Conservation (phyloP, 2,329 filamentous ascomycete species). For the Biscogniauxia sp. region DNA sequence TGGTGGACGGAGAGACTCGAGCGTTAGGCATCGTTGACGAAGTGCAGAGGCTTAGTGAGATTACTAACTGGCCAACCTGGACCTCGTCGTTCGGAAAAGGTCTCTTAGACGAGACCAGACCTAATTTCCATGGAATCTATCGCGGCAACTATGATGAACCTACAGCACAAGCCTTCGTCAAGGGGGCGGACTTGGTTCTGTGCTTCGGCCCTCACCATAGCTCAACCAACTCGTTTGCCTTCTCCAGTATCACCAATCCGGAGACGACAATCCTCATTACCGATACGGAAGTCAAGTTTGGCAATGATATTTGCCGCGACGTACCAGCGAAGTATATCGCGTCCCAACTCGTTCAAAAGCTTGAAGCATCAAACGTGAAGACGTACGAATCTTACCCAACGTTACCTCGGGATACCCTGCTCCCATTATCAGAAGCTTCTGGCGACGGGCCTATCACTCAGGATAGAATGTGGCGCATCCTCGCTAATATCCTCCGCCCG, state of each 20-base stretch:
- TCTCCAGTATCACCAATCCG: slow-evolving; percentile 36
- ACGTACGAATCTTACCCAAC: slow-evolving; percentile 27
- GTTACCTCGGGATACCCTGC: slow-evolving; percentile 26
- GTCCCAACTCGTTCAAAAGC: slow-evolving; percentile 18
- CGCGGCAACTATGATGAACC: slow-evolving; percentile 39
- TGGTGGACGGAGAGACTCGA: slow-evolving; percentile 51
- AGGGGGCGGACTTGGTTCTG: slow-evolving; percentile 43
- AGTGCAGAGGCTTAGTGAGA: slow-evolving; percentile 41
- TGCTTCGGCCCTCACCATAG: slow-evolving; percentile 46
- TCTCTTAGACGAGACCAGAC: slow-evolving; percentile 44
- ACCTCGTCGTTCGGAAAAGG: slow-evolving; percentile 49
- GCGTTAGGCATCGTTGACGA: slow-evolving; percentile 40
- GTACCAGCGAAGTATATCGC: slow-evolving; percentile 22
- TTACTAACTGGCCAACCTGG: slow-evolving; percentile 46
- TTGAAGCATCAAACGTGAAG: slow-evolving; percentile 24
- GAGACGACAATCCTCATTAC: slow-evolving; percentile 34
- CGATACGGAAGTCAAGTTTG: slow-evolving; percentile 32
- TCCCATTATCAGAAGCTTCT: slow-evolving; percentile 14
- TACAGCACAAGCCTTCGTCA: slow-evolving; percentile 36
- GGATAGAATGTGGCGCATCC: slow-evolving; percentile 45
- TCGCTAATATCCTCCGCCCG: slow-evolving; percentile 45
- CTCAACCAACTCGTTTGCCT: slow-evolving; percentile 43
- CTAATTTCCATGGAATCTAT: slow-evolving; percentile 50
- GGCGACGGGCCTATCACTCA: slow-evolving; percentile 42
- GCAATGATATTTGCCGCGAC: slow-evolving; percentile 31